Base-by-base conservation (phyloP, 169 alveolate genomes). In the Toxoplasma gondii region DNA sequence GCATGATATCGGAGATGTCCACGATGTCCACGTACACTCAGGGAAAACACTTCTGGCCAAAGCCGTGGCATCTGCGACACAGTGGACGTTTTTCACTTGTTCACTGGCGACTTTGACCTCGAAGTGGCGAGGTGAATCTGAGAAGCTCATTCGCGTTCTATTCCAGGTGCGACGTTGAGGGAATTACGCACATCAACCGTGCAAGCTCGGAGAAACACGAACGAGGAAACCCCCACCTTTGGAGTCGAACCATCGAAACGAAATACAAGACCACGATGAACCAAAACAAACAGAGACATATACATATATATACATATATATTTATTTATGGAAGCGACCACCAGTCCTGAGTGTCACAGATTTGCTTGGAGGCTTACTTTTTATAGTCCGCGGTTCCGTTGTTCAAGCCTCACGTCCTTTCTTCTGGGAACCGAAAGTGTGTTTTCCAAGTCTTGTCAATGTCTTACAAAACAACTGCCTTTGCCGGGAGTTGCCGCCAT, bases 41-140 rank as follows among this genome's bases (percentile, higher is more conserved):
- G 95, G 99, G 54, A 98, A 98, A 92, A 98, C 99, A 17, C 96
- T 98, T 98, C 96, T 98, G 88, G 99, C 99, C 4, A 98, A 98
- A 95, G 99, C 99, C 4, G 98, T 95, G n/a, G 99, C 99, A 5
- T 98, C 99, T 0, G 98, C 98, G 94, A 97, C 99, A 78, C 95
- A 97, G 88, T 97, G 99, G 29, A 97, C 98, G 36, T 98, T 98
- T 94, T 98, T 98, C 96, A 98, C 98, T 94, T 97, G 98, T 81
- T 96, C 98, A 9, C 99, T 99, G 24, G 97, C 99, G 31, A 97
- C 99, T 0, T 97, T 98, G 92, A 99, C 98, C 24, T 96, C 98
- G 82, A 98, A 98, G 92, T 98, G 99, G 98, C 96, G 99, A 90
- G 99, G 99, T 38, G 99, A 98, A 91, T 97, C 98, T 38, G 99